phyloP scores from a whole-genome alignment of 2,329 filamentous ascomycete species.

The Exophiala sideris region DNA sequence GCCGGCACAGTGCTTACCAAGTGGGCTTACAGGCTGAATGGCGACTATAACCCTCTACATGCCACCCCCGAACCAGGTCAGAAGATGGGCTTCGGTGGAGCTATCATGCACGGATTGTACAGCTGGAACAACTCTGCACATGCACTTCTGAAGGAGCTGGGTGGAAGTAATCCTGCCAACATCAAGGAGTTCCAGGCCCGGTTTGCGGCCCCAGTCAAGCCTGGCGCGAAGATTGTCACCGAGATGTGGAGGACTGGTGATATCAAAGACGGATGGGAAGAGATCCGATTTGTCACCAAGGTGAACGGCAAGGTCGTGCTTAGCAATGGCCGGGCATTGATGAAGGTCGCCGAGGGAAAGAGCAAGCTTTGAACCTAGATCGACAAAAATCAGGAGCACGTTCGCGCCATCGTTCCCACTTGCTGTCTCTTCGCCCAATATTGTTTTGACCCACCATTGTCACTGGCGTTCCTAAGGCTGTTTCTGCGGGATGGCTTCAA shows the following conservation, averaged over 20 bases:
- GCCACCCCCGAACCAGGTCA: conserved; percentile 78
- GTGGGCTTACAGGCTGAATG: conserved; percentile 64
- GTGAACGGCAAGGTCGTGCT: conserved; percentile 81
- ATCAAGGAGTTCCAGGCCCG: conserved; percentile 85
- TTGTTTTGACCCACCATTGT: too few species aligned
- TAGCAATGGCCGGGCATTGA: conserved; percentile 78
- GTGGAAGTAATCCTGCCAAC: conserved; percentile 73
- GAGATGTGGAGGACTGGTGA: conserved; percentile 77
- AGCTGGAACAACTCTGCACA: conserved; percentile 80
- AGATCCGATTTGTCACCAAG: conserved; percentile 74
- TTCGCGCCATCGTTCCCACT: too few species aligned
- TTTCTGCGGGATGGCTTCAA: too few species aligned
- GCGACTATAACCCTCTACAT: conserved; percentile 92
- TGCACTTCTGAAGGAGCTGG: conserved; percentile 68
- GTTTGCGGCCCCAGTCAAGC: conserved; percentile 80
- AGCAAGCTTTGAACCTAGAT: conserved; percentile 52
- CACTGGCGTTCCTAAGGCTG: too few species aligned
- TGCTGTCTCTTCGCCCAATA: too few species aligned
- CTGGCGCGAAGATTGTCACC: conserved; percentile 76
- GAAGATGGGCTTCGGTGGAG: conserved; percentile 87
- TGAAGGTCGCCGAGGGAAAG: conserved; percentile 62
- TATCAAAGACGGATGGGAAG: conserved; percentile 67
- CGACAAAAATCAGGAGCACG: too few species aligned
- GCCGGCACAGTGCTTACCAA: not conserved
- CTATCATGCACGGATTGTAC: conserved; percentile 86